Evolutionary conservation across 75 land plant species (phyloP).

Genomic region (Sequoia sempervirens): DNA sequence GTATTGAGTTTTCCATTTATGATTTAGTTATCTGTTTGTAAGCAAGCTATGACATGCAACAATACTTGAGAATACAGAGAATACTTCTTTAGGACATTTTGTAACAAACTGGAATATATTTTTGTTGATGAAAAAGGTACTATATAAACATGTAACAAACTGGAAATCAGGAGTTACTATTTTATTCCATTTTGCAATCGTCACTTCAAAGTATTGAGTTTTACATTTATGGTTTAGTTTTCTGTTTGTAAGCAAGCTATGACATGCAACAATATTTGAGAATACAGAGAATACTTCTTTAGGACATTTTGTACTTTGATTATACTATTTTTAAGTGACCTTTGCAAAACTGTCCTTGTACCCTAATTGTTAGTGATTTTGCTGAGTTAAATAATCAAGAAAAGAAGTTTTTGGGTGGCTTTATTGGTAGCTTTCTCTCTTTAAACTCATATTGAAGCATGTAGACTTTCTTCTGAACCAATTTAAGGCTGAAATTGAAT

Average conservation of each 20-base stretch:
- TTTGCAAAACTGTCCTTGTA: background rate
- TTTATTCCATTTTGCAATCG: background rate
- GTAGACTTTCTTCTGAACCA: background rate
- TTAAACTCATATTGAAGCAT: background rate
- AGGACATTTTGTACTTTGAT: background rate
- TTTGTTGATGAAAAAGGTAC: too few relatives aligned
- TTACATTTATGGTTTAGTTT: background rate
- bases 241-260: background rate
- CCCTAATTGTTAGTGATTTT: background rate
- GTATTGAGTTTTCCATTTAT: background rate
- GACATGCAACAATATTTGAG: background rate
- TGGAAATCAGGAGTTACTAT: background rate
- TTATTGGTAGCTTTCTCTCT: background rate
- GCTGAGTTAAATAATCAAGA: background rate
- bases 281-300: background rate
- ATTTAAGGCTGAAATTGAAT: background rate
- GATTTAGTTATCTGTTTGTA: too few relatives aligned
- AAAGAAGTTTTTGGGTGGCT: background rate
- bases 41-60: background rate
- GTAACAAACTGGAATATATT: too few relatives aligned
- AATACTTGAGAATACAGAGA: background rate
- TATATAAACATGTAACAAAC: background rate
- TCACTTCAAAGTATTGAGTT: background rate
- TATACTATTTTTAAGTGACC: background rate
- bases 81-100: background rate